phyloP scores from a whole-genome alignment of 2,329 filamentous ascomycete genomes.

The Thelonectria rubi region DNA sequence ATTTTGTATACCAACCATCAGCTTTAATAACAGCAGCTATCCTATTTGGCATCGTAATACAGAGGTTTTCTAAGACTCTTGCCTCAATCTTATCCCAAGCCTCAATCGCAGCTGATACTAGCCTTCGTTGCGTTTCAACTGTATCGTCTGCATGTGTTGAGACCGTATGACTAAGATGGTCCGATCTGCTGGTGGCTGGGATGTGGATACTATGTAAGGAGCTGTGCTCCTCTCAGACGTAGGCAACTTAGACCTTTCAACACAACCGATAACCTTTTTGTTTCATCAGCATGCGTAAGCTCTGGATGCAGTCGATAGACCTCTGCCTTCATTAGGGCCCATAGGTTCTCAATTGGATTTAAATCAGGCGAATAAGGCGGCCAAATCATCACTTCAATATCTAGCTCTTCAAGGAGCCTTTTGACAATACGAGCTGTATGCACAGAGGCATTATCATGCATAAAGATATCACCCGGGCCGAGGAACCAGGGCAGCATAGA shows the following conservation, averaged over 20 bases:
- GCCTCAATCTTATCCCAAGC: not conserved
- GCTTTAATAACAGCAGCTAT: not conserved
- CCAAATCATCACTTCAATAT: slow-evolving; percentile 2
- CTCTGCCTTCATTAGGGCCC: slow-evolving; percentile 7
- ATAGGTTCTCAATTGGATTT: slow-evolving; percentile 22
- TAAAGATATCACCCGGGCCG: not conserved
- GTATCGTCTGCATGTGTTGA: no score
- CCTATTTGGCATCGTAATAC: not conserved
- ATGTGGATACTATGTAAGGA: slow-evolving; percentile 9
- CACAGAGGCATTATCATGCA: not conserved
- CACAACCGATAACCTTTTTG: no score
- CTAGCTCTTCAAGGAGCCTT: not conserved
- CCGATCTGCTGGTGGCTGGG: slow-evolving; percentile 5
- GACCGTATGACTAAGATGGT: no score
- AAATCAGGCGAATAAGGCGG: slow-evolving; percentile 21
- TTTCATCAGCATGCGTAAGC: not conserved
- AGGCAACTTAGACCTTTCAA: slow-evolving; percentile 2
- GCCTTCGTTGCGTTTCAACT: not conserved
- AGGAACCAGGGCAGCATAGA: not conserved
- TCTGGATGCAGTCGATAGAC: not conserved
- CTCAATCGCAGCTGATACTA: not conserved
- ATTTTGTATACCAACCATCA: not conserved
- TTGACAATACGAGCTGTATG: not conserved
- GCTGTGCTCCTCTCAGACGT: not conserved
- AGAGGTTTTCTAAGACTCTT: not conserved